These are phyloP conservation scores for Candida dendrica DNA, from an alignment of 805 yeast species.

Conservation along the genomic window DNA sequence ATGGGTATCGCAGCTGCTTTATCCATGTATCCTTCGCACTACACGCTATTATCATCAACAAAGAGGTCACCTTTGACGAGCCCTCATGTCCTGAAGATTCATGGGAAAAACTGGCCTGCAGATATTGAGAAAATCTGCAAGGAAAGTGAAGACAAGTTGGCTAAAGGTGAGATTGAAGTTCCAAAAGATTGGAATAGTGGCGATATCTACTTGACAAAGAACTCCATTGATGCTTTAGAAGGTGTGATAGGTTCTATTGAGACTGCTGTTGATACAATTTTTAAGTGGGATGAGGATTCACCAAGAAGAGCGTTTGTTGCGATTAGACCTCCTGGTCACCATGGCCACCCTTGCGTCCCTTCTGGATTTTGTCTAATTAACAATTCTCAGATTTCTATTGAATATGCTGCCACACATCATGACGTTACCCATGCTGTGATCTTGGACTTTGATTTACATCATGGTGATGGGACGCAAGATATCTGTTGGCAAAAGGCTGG, in stretches of 20 bases:
- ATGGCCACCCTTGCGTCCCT: slow-evolving; percentile 76
- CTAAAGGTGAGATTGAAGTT: slow-evolving; percentile 54
- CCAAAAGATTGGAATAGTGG: slow-evolving; percentile 81
- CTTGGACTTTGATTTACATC: slow-evolving; percentile 78
- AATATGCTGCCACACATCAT: slow-evolving; percentile 58
- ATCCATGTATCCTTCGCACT: slow-evolving; percentile 57
- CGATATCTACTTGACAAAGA: slow-evolving; percentile 66
- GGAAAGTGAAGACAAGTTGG: slow-evolving; percentile 48
- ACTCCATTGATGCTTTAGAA: slow-evolving; percentile 61
- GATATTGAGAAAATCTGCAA: slow-evolving; percentile 50
- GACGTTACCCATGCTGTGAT: slow-evolving; percentile 76
- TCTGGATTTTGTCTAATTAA: slow-evolving; percentile 79
- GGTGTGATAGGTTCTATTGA: slow-evolving; percentile 78
- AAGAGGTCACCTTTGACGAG: slow-evolving; percentile 42
- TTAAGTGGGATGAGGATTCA: slow-evolving; percentile 22
- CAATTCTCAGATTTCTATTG: slow-evolving; percentile 75
- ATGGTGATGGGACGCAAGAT: slow-evolving; percentile 87
- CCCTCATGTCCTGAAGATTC: slow-evolving; percentile 61
- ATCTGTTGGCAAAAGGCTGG: slow-evolving; percentile 78
- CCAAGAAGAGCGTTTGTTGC: slow-evolving; percentile 52
- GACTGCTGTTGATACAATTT: slow-evolving; percentile 54
- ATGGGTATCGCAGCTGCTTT: slow-evolving; percentile 73
- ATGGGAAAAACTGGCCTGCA: slow-evolving; percentile 69
- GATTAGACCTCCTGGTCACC: slow-evolving; percentile 83
- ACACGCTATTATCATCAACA: slow-evolving; percentile 39